These are phyloP conservation scores for Albifimbria verrucaria DNA, from an alignment of 2,329 filamentous ascomycete genomes.

Conservation along the genomic window DNA sequence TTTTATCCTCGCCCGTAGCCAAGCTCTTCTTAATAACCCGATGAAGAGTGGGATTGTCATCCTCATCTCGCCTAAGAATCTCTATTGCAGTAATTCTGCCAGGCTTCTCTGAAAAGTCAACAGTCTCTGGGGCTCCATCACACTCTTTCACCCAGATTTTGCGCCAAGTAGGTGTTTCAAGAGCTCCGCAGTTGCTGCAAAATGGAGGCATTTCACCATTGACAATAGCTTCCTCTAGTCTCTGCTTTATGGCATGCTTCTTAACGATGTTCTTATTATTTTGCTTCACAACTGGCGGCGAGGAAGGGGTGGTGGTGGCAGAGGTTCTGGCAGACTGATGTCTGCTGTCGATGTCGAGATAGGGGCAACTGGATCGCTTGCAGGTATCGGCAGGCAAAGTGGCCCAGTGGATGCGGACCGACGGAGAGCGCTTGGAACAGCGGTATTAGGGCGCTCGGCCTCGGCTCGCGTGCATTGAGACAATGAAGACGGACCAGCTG, in stretches of 20 bases:
- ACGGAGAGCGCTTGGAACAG: constrained; percentile 33
- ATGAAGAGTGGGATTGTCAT: constrained; percentile 62
- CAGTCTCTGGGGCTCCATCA: constrained; percentile 64
- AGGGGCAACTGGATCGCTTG: constrained; percentile 42
- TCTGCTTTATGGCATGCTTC: constrained; percentile 59
- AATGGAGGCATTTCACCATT: constrained; percentile 82
- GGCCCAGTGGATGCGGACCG: constrained; percentile 27
- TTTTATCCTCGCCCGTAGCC: constrained; percentile 58
- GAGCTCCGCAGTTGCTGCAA: constrained; percentile 89
- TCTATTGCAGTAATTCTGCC: constrained; percentile 74
- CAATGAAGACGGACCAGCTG: constrained; percentile 38
- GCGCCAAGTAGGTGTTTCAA: constrained; percentile 95
- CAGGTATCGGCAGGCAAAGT: constrained; percentile 35
- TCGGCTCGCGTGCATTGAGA: constrained; percentile 24
- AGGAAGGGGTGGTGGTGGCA: constrained; percentile 29
- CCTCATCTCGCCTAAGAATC: constrained; percentile 58
- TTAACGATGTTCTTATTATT: constrained; percentile 63
- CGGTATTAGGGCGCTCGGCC: constrained; percentile 16
- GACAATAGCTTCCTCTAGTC: constrained; percentile 62
- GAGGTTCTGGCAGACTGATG: constrained; percentile 27
- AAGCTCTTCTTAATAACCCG: constrained; percentile 76
- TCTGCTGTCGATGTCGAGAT: constrained; percentile 10
- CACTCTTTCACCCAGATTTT: constrained; percentile 83
- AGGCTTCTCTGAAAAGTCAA: constrained; percentile 70
- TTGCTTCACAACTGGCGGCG: constrained; percentile 37